A percentile compares a stretch with the other conserved stretches of the same genome.
Conservation (phyloP, 192 early-diverging fungal species). For the Coemansia umbellata region DNA sequence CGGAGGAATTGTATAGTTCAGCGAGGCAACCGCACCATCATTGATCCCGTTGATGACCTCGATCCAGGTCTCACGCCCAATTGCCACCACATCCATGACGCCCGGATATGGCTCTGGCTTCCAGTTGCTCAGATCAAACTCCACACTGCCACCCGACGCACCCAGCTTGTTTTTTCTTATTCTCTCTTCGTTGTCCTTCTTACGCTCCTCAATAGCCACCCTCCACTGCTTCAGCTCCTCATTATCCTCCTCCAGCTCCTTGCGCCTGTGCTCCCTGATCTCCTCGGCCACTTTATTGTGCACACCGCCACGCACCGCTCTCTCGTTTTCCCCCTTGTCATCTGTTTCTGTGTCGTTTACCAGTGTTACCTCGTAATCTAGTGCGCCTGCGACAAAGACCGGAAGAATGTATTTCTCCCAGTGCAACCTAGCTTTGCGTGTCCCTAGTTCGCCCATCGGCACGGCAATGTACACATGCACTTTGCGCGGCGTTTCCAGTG, state of each 20-base stretch:
- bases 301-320: conserved; percentile 37
- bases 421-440: conserved; percentile 44
- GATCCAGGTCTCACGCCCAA: conserved; percentile 47
- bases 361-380: conserved; percentile 50
- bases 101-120: conserved; percentile 43
- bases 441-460: conserved; percentile 50
- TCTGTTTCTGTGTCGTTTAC: conserved; percentile 41
- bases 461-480: conserved; percentile 43
- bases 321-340: conserved; percentile 16
- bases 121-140: conserved; percentile 26
- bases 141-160: conserved; percentile 20
- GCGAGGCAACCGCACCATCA: conserved; percentile 41
- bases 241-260: conserved; percentile 30
- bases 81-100: conserved; percentile 43
- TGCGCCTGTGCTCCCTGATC: conserved; percentile 44
- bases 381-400: conserved; percentile 48
- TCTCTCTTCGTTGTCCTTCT: conserved; percentile 32
- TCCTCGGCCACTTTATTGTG: conserved; percentile 36
- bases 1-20: conserved; percentile 28
- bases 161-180: conserved; percentile 18
- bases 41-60: conserved; percentile 47
- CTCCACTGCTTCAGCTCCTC: conserved; percentile 43
- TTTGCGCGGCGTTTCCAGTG: conserved; percentile 36
- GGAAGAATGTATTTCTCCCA: conserved; percentile 51
- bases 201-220: conserved; percentile 31